Conservation (phyloP, 2,329 filamentous ascomycete species). For the Dothideomycetidae sp. region DNA sequence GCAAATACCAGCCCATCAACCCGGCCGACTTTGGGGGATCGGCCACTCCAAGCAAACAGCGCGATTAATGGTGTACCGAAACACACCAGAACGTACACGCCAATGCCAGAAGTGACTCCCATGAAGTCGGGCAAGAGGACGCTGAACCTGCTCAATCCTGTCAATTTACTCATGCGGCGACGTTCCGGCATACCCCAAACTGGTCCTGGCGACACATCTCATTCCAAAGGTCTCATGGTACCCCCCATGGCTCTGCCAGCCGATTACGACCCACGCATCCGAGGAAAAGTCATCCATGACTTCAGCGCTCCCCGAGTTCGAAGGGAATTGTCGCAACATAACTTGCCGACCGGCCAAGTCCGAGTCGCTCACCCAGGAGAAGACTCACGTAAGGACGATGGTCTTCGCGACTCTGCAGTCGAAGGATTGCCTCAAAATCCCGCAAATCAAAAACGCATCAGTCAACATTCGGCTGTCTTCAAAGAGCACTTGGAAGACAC, state of each 20-base stretch:
- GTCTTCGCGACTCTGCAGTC: neutral
- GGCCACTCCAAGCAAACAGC: slow-evolving; percentile 11
- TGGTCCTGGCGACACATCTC: slow-evolving; percentile 35
- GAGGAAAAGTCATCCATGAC: slow-evolving; percentile 49
- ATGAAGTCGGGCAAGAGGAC: slow-evolving; percentile 10
- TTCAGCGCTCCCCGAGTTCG: slow-evolving; percentile 46
- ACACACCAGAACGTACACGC: slow-evolving; percentile 10
- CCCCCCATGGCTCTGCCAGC: slow-evolving; percentile 36
- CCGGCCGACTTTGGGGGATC: slow-evolving; percentile 11
- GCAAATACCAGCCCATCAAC: slow-evolving; percentile 9
- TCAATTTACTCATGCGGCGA: slow-evolving; percentile 44
- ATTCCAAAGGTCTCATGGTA: slow-evolving; percentile 34
- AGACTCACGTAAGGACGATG: neutral
- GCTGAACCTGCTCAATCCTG: slow-evolving; percentile 40
- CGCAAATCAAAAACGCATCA: slow-evolving; percentile 10
- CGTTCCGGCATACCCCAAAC: slow-evolving; percentile 31
- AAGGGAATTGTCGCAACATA: slow-evolving; percentile 4
- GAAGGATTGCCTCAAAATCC: slow-evolving; percentile 5
- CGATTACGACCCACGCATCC: slow-evolving; percentile 49
- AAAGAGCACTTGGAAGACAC: slow-evolving; percentile 47
- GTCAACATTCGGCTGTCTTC: slow-evolving; percentile 43
- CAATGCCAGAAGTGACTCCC: slow-evolving; percentile 9
- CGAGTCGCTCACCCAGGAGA: slow-evolving; percentile 5
- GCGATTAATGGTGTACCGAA: slow-evolving; percentile 11
- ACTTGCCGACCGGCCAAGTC: slow-evolving; percentile 1